Evolutionary conservation across 1,139 yeast species (phyloP), one percentile per base, ranked within the genome.

Genomic region (Debaryomyces psychrophilus): DNA sequence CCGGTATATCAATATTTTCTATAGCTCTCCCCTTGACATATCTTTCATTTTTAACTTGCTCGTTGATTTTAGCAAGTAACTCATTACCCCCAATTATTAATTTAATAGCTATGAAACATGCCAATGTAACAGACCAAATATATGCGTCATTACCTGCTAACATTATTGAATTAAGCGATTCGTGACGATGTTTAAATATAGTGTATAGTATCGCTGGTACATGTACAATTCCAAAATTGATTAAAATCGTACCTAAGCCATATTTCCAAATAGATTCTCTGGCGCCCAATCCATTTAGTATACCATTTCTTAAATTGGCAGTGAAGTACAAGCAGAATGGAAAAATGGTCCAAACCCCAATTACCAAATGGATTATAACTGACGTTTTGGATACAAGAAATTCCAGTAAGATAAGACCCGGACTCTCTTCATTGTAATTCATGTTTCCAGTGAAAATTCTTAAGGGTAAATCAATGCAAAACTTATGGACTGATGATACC

Each of bases 11-110:
- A 31, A 76, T 68, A 58, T 84, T 85, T 49, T 82, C 81, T 45
- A 85, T 70, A 1, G 85, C 79, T 56, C 83, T 78, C 1, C 87
- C 88, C 48, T 76, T 76, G 8, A 82, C 82, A 54, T 82, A 85
- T 50, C 75, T 74, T 53, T 82, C 84, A 49, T 81, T 81, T 57
- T 80, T 83, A 26, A 84, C 83, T 51, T 76, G 75, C 17, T 69
- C 73, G 43, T 69, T 72, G 37, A 76, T 58, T 25, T 55, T 53
- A 3, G 47, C 45, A 43, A 63, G 58, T 12, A 62, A 47, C 11
- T 46, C 35, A 5, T 34, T 26, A 11, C 50, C 48, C 6, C 53
- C 56, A 5, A 43, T 28, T 5, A 49, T 15, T 6, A 51, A 42
- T 41, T 54, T 56, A 15, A 54, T 34, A 3, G 52, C 37, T 2